Base-by-base conservation (phyloP, 208 protist species). In the Borovskyia barvae region DNA sequence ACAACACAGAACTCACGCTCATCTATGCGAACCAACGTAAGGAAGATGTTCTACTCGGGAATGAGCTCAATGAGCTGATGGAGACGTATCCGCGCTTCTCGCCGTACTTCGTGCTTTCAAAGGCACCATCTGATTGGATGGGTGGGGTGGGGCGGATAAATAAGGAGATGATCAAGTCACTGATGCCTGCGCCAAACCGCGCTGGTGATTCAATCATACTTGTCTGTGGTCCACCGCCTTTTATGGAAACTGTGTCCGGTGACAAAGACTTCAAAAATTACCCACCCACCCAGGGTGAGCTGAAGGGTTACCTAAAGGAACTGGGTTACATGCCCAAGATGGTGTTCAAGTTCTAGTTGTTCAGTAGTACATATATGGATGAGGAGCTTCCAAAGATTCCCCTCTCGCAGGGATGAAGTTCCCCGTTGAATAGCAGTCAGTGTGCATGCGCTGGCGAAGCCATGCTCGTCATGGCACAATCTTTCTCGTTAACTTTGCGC, bases 261-360 rank as follows among this genome's bases (percentile, higher is more conserved):
- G 84, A 95, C 45, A 97, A 97, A 63, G 85, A 96, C 61, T 92
- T 86, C 66, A 82, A 65, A 40, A 82, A 61, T 40, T 71, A 33
- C 22, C 87, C 84, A 19, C 82, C 87, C 19, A 75, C 72, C 32
- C 92, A 97, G 62, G 92, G 92, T 12, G 77, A 93, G 56, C 57
- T 97, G 14, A 78, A 75, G 48, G 92, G 92, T 17, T 75, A 83
- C 35, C 60, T 97, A 49, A 95, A 94, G 65, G 82, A 97, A 39
- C 66, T 95, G 19, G 89, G 89, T 26, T 97, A 94, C 61, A 73
- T 83, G 50, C 72, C 80, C 11, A 89, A 89, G 47, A 90, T 94
- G 80, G 79, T 97, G 11, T 97, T 78, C 75, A 97, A 97, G 62
- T 91, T 97, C 46, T 97, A 91, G 60, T 20, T n/a, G n/a, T n/a